Base-by-base conservation (phyloP, 768 basidiomycete genomes). In the Mycena kentingensis region DNA sequence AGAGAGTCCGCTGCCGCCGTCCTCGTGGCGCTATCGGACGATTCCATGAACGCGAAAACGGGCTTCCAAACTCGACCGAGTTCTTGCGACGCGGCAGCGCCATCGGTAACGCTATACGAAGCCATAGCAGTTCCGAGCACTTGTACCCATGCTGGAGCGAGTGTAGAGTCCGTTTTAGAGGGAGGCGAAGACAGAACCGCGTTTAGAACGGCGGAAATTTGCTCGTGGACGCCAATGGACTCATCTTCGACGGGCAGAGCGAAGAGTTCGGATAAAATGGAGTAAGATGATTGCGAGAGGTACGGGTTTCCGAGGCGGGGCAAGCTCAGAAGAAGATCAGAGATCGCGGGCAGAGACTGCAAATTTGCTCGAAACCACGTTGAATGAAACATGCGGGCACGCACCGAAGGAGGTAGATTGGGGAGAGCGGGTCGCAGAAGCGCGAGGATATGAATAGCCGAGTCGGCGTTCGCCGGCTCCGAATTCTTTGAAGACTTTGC, bases 271-370 rank as follows among this genome's bases (percentile, higher is more conserved):
- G 94, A 85, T 57, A 99, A 78, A 42, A 95, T 80, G 32, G 88
- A 85, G 67, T 95, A 98, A 26, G 90, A 79, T 13, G 90, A 84
- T 68, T 94, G 87, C 1, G 95, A 88, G 36, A 99, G 79, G 67
- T 94, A 97, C 19, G 89, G 82, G 60, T 91, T 93, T 32, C 88
- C 90, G 7, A 96, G 78, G 50, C 91, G 87, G 18, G 96, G 93
- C 27, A 98, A 82, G 21, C 81, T 75, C 5, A 98, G 83, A 24
- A 98, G 81, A 19, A 83, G 73, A 18, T 80, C 77, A 19, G 85
- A 85, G 44, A 97, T 80, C 4, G 76, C 57, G 11, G 90, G 81
- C 28, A 95, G 77, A 29, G 83, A 78, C 94, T 98, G 65, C n/a
- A 31, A 50, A 28, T 27, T 28, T 36, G 44, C 54, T 60, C 47